Evolutionary conservation across 2,329 filamentous ascomycete genomes (phyloP).

Genomic region (Aspergillus udagawae): DNA sequence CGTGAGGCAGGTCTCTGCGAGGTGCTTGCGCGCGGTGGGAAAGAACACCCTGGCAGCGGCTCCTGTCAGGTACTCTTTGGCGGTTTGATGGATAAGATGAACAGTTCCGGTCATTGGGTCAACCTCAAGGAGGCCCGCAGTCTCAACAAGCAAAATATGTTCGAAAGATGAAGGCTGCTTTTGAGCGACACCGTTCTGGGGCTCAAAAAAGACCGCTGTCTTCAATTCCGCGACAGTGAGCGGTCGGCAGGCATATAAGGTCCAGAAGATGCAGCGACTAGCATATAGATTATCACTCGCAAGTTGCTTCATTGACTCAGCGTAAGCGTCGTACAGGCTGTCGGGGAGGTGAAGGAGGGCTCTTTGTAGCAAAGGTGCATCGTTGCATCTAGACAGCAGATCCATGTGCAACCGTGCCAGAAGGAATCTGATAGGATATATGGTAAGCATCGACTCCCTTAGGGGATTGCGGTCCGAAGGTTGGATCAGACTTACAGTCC

Average conservation of each 20-base stretch:
- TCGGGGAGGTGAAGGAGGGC: conserved; percentile 23
- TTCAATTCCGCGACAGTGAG: conserved; percentile 24
- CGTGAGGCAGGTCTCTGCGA: conserved; percentile 26
- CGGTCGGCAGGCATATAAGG: conserved; percentile 22
- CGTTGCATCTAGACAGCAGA: conserved; percentile 20
- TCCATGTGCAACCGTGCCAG: conserved; percentile 27
- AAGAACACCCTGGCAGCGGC: conserved; percentile 28
- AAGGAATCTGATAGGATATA: conserved; percentile 20
- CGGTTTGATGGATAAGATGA: conserved; percentile 27
- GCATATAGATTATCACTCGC: conserved; percentile 19
- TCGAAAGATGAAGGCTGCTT: conserved; percentile 15
- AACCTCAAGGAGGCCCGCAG: conserved; percentile 22
- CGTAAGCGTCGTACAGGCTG: conserved; percentile 26
- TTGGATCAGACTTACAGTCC: no score
- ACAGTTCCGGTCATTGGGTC: conserved; percentile 23
- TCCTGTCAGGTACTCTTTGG: conserved; percentile 26
- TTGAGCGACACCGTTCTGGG: no score
- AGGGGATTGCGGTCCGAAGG: no score
- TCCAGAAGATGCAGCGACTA: conserved; percentile 26
- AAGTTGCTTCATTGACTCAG: conserved; percentile 28
- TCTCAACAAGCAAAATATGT: conserved; percentile 11
- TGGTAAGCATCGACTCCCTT: background rate
- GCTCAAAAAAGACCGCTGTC: no score
- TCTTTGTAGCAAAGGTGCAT: conserved; percentile 18
- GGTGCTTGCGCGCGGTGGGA: conserved; percentile 23